A percentile compares a stretch with the other conserved stretches of the same genome.
Conservation (phyloP, 1,139 yeast species). For the Lodderomyces pseudojiufengensis region DNA sequence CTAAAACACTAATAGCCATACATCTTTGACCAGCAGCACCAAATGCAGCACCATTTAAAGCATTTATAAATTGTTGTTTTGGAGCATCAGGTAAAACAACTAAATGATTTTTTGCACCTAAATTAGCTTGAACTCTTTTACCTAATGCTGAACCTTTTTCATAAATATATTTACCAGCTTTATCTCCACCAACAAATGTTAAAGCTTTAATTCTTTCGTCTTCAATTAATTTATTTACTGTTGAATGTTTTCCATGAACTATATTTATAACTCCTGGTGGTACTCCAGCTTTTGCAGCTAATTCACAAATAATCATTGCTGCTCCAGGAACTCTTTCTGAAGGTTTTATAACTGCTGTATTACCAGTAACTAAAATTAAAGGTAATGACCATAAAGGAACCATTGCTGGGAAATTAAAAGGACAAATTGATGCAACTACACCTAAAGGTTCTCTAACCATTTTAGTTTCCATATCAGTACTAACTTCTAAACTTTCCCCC, state of each 20-base stretch:
- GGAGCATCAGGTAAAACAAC: conserved; percentile 72
- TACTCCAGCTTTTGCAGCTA: conserved; percentile 71
- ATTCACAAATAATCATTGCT: conserved; percentile 70
- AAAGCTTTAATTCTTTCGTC: conserved; percentile 78
- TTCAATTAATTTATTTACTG: conserved; percentile 70
- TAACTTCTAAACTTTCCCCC: conserved; percentile 66
- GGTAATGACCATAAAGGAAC: conserved; percentile 85
- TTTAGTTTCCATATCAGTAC: conserved; percentile 75
- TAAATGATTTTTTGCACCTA: conserved; percentile 78
- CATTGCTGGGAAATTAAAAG: conserved; percentile 85
- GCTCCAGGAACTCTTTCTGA: conserved; percentile 81
- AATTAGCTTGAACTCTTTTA: conserved; percentile 73
- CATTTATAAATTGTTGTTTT: conserved; percentile 61
- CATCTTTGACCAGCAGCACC: conserved; percentile 88
- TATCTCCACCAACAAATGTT: conserved; percentile 75
- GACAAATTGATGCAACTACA: conserved; percentile 67
- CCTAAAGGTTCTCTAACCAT: conserved; percentile 67
- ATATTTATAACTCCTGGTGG: conserved; percentile 75
- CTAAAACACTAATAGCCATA: conserved; percentile 76
- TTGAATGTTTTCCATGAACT: conserved; percentile 73
- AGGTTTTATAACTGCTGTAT: conserved; percentile 73
- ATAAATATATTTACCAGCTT: conserved; percentile 72
- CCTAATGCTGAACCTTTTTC: conserved; percentile 66
- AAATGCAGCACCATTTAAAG: conserved; percentile 73
- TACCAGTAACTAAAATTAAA: conserved; percentile 71